Base-by-base conservation (phyloP, 139 green algal species). In the Chlamydomonas incerta region DNA sequence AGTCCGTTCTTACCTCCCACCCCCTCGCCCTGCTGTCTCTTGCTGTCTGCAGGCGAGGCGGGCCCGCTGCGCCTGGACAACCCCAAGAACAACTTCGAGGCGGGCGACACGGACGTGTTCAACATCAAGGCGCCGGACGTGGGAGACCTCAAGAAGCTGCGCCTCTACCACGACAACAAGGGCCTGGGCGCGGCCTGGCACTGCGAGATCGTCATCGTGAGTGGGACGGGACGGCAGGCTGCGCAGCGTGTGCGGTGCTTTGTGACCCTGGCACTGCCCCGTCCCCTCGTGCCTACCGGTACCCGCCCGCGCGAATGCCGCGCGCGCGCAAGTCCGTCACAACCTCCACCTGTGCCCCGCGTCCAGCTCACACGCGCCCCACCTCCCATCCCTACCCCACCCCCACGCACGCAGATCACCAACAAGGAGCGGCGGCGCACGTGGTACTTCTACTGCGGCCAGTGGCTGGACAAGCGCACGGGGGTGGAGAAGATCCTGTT, bases 141-240 rank as follows among this genome's bases (percentile, higher is more conserved):
- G 3, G 91, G 91, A 2, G 63, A 77, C 29, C 82, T 93, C 26
- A 84, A 57, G 47, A 81, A 57, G 46, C 62, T 88, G 68, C 73
- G 87, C 69, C 34, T 93, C 0, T 90, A 58, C 62, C 83, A 88
- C 33, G 87, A 93, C 73, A 77, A 82, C 80, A 88, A 82, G 80
- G 92, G 92, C 24, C 3, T 90, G 18, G 87, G 88, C 10, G 41
- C 91, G n/a, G 88, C 89, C 2, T 95, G 92, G 92, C 91, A 93
- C 65, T 86, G 92, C 46, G 85, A 93, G 26, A 92, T 87, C 31
- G 85, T 94, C 35, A 87, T 79, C n/a, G 88, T 95, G 28, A 86
- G 80, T 46, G 14, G 28, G 14, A 11, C 26, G 41, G 41, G 41
- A 5, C 8, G 41, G 41, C 6, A 5, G 41, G 41, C 41, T 50